Conservation (phyloP, 2,329 filamentous ascomycete genomes). For the Zasmidium citrigriseum region DNA sequence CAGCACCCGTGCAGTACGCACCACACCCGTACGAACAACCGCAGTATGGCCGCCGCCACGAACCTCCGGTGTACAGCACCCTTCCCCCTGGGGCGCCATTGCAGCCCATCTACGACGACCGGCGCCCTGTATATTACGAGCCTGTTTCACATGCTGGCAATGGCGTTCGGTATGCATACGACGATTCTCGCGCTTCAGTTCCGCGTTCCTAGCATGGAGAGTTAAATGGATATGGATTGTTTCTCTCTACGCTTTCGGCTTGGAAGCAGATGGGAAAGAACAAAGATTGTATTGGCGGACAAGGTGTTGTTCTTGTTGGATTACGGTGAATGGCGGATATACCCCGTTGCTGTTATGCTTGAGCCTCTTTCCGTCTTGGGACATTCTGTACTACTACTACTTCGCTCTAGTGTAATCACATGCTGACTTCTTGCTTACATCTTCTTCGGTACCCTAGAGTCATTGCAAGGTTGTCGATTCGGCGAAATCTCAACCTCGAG, state of each 20-base stretch:
- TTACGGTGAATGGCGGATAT: no score
- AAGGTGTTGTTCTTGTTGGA: not conserved
- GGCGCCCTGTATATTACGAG: constrained; percentile 15
- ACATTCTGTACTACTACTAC: not conserved
- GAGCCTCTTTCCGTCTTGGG: not conserved
- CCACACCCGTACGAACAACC: constrained; percentile 30
- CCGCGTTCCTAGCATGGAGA: constrained; percentile 14
- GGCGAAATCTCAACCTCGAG: no score
- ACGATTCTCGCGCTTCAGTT: constrained; percentile 22
- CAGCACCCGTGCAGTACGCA: constrained; percentile 30
- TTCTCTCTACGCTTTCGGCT: no score
- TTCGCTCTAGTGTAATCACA: not conserved
- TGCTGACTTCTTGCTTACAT: not conserved
- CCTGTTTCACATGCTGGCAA: constrained; percentile 2
- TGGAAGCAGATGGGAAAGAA: not conserved
- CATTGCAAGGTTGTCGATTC: not conserved
- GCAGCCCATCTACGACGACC: constrained; percentile 19
- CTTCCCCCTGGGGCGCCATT: constrained; percentile 11
- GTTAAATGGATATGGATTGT: not conserved
- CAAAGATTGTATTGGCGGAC: not conserved
- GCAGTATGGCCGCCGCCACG: constrained; percentile 18
- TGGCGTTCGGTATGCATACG: constrained; percentile 17
- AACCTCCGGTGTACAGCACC: constrained; percentile 20
- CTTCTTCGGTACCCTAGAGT: not conserved
- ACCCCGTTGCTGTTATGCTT: no score